Conservation (phyloP, 768 basidiomycete species). For the Multifurca ochricompacta region DNA sequence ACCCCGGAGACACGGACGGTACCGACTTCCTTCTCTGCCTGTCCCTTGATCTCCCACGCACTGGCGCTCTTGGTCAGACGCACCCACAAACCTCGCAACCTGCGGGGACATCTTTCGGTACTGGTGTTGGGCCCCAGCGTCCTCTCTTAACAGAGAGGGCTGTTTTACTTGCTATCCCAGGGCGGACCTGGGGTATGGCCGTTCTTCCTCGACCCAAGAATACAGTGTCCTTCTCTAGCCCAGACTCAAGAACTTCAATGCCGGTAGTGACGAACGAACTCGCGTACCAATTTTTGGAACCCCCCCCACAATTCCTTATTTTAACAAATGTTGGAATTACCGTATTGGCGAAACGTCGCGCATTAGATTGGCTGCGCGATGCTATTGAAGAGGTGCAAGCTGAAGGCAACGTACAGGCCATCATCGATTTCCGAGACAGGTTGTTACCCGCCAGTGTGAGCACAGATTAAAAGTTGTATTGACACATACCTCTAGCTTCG, state of each 20-base stretch:
- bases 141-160: constrained; percentile 73
- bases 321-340: constrained; percentile 82
- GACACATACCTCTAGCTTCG: constrained; percentile 49
- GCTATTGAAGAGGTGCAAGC: constrained; percentile 77
- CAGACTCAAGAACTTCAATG: constrained; percentile 31
- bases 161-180: constrained; percentile 67
- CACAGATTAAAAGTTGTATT: constrained; percentile 8
- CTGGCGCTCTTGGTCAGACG: constrained; percentile 63
- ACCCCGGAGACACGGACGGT: constrained; percentile 65
- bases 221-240: constrained; percentile 28
- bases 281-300: constrained; percentile 70
- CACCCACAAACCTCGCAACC: constrained; percentile 37
- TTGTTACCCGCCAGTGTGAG: not conserved
- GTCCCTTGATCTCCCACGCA: constrained; percentile 66
- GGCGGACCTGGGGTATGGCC: constrained; percentile 79
- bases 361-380: constrained; percentile 76
- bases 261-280: constrained; percentile 70
- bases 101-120: constrained; percentile 33
- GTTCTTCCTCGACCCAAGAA: constrained; percentile 35
- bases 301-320: constrained; percentile 74
- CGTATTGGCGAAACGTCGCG: constrained; percentile 70
- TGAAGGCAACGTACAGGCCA: constrained; percentile 68
- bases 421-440: constrained; percentile 80
- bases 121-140: constrained; percentile 33
- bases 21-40: constrained; percentile 69